A percentile compares a stretch with the other conserved stretches of the same genome.
Evolutionary conservation across 331 rosid species (phyloP).

Genomic region (Malus hybrid): DNA sequence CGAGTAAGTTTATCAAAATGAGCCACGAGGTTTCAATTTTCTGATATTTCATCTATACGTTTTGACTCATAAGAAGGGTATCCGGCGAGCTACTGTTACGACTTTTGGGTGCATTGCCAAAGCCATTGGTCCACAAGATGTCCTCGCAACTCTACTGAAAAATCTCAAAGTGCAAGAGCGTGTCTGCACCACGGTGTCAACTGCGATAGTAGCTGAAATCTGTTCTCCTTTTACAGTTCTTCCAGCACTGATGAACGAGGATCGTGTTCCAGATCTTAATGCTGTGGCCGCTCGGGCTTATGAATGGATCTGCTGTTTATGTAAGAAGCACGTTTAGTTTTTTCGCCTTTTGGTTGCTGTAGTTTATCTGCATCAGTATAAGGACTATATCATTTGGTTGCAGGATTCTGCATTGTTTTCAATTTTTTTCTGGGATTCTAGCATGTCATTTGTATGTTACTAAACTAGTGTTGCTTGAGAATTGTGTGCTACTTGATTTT

Average conservation of each 20-base stretch:
- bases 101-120: conserved; percentile 91
- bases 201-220: conserved; percentile 96
- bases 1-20: neutral
- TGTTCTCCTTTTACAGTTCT: conserved; percentile 92
- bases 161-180: conserved; percentile 95
- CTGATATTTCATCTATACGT: neutral
- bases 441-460: too few relatives aligned
- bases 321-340: neutral
- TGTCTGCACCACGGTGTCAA: conserved; percentile 97
- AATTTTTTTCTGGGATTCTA: neutral
- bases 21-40: neutral
- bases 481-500: too few relatives aligned
- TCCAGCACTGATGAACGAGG: conserved; percentile 95
- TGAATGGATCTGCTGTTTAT: neutral
- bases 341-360: neutral
- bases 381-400: neutral
- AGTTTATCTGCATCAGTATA: too few relatives aligned
- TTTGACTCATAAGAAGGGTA: conserved; percentile 76
- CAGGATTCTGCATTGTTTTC: neutral
- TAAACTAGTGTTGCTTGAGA: too few relatives aligned
- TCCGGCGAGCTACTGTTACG: conserved; percentile 88
- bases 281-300: neutral
- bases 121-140: conserved; percentile 97
- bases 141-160: conserved; percentile 75
- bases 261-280: conserved; percentile 97